These are phyloP conservation scores for Terana coerulea DNA, from an alignment of 768 basidiomycete species.

Conservation along the genomic window DNA sequence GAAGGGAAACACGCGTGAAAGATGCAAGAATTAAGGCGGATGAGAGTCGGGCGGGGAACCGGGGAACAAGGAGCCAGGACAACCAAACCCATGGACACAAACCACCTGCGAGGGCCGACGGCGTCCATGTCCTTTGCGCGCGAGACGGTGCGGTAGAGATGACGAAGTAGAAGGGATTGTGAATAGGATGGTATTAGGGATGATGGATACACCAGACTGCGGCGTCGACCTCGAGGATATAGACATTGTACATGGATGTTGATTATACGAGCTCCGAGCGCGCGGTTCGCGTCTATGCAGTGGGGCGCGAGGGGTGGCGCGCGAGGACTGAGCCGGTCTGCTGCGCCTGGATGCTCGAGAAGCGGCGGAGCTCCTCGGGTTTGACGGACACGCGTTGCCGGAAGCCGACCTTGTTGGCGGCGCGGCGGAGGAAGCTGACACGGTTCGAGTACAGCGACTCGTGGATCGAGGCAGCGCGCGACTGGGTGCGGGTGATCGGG, in stretches of 20 bases:
- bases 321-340: slow-evolving; percentile 75
- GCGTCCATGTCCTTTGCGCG: slow-evolving; percentile 1
- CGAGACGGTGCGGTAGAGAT: background rate
- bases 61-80: background rate
- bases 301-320: slow-evolving; percentile 60
- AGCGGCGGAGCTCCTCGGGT: slow-evolving; percentile 81
- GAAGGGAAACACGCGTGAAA: slow-evolving; percentile 2
- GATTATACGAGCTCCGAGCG: background rate
- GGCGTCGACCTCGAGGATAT: slow-evolving; percentile 6
- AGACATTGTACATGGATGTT: background rate
- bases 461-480: slow-evolving; percentile 85
- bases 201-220: slow-evolving; percentile 4
- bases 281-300: slow-evolving; percentile 29
- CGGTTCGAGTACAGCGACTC: slow-evolving; percentile 95
- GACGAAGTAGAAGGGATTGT: background rate
- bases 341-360: slow-evolving; percentile 83
- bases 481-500: slow-evolving; percentile 82
- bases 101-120: background rate
- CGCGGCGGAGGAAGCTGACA: slow-evolving; percentile 88
- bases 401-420: slow-evolving; percentile 86
- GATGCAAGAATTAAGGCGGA: slow-evolving; percentile 10
- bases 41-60: background rate
- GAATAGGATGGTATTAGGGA: slow-evolving; percentile 3
- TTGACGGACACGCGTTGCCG: slow-evolving; percentile 76
- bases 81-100: background rate